Conservation (phyloP, 2,329 filamentous ascomycete genomes). For the Sporothrix brasiliensis region DNA sequence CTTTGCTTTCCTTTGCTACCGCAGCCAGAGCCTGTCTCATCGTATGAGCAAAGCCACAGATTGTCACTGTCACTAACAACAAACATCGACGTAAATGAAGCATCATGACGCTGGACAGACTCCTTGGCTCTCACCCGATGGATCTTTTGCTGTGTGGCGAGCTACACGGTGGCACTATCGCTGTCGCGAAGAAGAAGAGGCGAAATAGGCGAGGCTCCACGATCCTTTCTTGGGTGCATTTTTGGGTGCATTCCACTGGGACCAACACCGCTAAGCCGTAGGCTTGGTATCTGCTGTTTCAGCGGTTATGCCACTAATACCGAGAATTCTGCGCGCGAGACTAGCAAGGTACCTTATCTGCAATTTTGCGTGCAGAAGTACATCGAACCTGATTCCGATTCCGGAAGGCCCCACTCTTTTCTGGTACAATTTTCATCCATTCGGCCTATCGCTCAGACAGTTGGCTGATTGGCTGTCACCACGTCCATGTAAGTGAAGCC, state of each 20-base stretch:
- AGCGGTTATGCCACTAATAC: not conserved
- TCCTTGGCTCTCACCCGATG: too few relatives aligned
- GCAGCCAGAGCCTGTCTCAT: too few relatives aligned
- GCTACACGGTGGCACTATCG: not conserved
- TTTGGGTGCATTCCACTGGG: too few relatives aligned
- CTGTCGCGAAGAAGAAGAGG: slow-evolving; percentile 28
- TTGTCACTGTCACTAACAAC: not conserved
- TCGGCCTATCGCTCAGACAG: too few relatives aligned
- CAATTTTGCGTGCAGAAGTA: not conserved
- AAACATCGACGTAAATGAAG: not conserved
- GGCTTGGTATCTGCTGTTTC: not conserved
- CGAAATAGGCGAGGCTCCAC: slow-evolving; percentile 20
- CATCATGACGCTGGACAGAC: not conserved
- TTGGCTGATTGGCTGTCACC: not conserved
- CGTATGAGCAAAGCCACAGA: too few relatives aligned
- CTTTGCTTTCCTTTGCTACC: too few relatives aligned
- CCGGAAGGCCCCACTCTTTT: not conserved
- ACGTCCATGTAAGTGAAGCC: not conserved
- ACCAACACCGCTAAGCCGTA: not conserved
- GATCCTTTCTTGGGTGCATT: too few relatives aligned
- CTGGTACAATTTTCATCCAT: too few relatives aligned
- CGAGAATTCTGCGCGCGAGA: not conserved
- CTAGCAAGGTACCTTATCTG: not conserved
- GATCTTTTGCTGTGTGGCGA: not conserved
- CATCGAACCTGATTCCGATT: slow-evolving; percentile 11